Base-by-base conservation (phyloP, 345 rosid species). In the Salix brachista region DNA sequence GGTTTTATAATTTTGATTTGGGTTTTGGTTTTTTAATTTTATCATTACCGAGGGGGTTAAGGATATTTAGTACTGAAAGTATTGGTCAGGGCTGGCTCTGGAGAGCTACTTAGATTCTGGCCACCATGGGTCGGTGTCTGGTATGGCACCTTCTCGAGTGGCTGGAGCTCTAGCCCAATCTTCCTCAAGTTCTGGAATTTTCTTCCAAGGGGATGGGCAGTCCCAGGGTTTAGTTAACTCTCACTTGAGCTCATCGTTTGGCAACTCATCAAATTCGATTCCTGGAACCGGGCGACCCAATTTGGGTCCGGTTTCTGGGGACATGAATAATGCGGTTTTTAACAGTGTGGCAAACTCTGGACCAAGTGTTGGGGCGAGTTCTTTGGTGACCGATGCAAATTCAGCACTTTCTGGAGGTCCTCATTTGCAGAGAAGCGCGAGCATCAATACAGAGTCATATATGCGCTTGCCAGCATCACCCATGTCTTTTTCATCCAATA, bases 381-480 rank as follows among this genome's bases (percentile, higher is more conserved):
- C 98, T 11, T 79, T 96, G 84, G 91, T 93, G 64, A 93, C 99
- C 39, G 97, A 96, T 90, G 99, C 96, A 73, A 96, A 96, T 83
- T 96, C 99, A 6, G 94, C 90, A 0, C 88, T 93, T 71, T 95
- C 99, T 34, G 92, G 94, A 14, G 97, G 98, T 71, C 92, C 94
- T 46, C 89, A 87, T 79, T 85, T 96, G 88, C 97, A 92, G 89
- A 91, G 98, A 77, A 96, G 99, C 80, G 94, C 96, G 16, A 95
- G 99, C 86, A 86, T 93, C 82, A 96, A 96, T 78, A 91, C 90
- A 9, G 98, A 96, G 76, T 90, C 99, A 0, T 93, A 93, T 72
- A 88, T 95, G 94, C 97, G 99, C 75, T 86, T 93, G 80, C 98
- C 99, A 4, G 97, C 98, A 4, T 96, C 98, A 0, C 99, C 98